phyloP scores from a whole-genome alignment of 441 rosid genomes.

The Euphorbia schlechtendalii region DNA sequence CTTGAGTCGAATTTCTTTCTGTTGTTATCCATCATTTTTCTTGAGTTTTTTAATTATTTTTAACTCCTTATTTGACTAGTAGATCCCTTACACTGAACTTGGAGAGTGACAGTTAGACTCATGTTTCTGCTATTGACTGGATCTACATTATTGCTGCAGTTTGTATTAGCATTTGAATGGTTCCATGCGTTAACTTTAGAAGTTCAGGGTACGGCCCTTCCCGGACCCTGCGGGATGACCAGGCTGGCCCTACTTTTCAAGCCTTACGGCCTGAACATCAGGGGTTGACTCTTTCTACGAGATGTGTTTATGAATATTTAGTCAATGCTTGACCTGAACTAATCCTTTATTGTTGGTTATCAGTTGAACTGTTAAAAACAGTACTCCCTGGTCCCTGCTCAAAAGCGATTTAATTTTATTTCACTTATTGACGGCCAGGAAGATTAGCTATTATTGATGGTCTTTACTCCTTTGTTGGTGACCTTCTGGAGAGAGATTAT shows the following conservation, averaged over 20 bases:
- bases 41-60: conserved; percentile 5
- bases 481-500: background rate
- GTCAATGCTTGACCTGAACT: background rate
- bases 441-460: background rate
- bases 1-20: background rate
- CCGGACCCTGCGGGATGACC: no score
- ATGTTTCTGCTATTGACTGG: background rate
- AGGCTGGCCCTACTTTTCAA: no score
- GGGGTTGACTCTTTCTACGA: background rate
- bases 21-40: background rate
- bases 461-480: background rate
- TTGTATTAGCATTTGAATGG: conserved; percentile 1
- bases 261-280: background rate
- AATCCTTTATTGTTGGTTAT: background rate
- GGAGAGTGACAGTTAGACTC: background rate
- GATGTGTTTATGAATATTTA: background rate
- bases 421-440: background rate
- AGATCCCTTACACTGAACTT: background rate
- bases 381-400: background rate
- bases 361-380: background rate
- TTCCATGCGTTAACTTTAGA: background rate
- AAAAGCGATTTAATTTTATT: background rate
- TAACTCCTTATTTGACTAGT: background rate
- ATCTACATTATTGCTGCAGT: background rate
- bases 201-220: background rate